Evolutionary conservation across 1,284 basidiomycete species (phyloP), one percentile per base, ranked within the genome.

Genomic region (Phylloboletellus chloephorus): DNA sequence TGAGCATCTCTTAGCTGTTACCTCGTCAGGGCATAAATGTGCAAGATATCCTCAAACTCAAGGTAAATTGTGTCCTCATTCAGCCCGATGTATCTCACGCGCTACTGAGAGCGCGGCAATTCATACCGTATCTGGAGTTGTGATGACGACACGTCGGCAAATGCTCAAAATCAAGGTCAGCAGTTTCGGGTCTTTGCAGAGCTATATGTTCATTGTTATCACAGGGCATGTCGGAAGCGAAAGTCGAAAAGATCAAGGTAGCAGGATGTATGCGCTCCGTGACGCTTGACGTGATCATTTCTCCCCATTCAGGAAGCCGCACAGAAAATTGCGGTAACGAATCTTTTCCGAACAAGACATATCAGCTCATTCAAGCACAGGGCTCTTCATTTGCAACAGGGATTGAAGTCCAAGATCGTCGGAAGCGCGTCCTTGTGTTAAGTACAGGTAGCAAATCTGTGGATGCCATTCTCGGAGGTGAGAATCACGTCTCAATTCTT

Each of bases 171-270:
- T 96, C 54, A 96, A 96, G 76, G 91, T 84, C 35, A 41, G 58
- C 44, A 41, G 34, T 28, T 46, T 49, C 55, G 32, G 46, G 30
- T 20, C 39, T 26, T 40, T 21, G 34, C 12, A 43, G 39, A 34
- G 30, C 36, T 39, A 20, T 17, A 4, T 28, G 34, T 31, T 46
- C 43, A 40, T 46, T 38, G 3, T 29, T 31, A 31, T 46, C n/a
- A 11, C 45, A 87, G 82, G 85, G 85, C 21, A 82, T 88, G 75
- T 89, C 87, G 3, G 87, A 89, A 52, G 88, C 92, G 2, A 96
- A 96, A 61, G 89, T 96, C 0, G 92, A 96, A 58, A 96, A 96
- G 62, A 88, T 96, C 54, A 95, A 95, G 71, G 91, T 81, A 45
- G 23, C 22, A 24, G 31, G 15, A 36, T 60, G 48, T 59, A 62